Percentiles rank a stretch among this genome's conserved stretches.
These are phyloP conservation scores for Plasmodium vivax DNA, from an alignment of 169 alveolate species.

Conservation along the genomic window DNA sequence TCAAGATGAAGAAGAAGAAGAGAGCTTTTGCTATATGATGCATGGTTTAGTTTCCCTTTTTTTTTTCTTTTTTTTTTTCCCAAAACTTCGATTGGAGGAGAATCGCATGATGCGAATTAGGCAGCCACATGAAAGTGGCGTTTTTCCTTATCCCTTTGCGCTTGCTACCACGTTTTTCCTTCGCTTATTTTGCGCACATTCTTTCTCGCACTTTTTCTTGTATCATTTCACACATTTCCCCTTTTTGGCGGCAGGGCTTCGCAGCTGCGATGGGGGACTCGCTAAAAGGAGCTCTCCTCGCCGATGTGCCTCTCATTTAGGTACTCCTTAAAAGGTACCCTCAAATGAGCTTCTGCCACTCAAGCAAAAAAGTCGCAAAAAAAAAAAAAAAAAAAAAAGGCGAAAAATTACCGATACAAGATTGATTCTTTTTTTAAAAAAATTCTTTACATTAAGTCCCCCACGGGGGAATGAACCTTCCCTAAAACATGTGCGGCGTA, in stretches of 20 bases:
- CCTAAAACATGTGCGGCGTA: background rate
- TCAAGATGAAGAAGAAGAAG: conserved; percentile 7
- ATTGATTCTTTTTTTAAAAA: background rate
- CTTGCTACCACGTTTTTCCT: background rate
- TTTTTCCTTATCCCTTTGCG: background rate
- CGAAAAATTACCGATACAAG: background rate
- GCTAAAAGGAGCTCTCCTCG: background rate
- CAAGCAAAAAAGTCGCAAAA: background rate
- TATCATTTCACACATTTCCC: background rate
- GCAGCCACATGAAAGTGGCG: background rate
- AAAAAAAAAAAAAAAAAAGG: background rate
- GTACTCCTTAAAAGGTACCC: background rate
- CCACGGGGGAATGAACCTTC: background rate
- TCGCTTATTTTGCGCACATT: background rate
- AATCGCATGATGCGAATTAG: conserved; percentile 3
- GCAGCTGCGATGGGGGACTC: background rate
- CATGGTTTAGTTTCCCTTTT: conserved; percentile 24
- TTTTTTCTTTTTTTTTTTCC: background rate
- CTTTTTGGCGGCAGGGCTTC: background rate
- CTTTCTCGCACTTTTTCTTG: background rate
- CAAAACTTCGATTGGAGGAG: background rate
- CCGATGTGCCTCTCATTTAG: background rate
- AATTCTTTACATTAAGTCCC: background rate
- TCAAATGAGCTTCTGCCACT: background rate
- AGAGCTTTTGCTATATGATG: background rate